Base-by-base conservation (phyloP, 179 eudicot species). In the Amaranthus tricolor region DNA sequence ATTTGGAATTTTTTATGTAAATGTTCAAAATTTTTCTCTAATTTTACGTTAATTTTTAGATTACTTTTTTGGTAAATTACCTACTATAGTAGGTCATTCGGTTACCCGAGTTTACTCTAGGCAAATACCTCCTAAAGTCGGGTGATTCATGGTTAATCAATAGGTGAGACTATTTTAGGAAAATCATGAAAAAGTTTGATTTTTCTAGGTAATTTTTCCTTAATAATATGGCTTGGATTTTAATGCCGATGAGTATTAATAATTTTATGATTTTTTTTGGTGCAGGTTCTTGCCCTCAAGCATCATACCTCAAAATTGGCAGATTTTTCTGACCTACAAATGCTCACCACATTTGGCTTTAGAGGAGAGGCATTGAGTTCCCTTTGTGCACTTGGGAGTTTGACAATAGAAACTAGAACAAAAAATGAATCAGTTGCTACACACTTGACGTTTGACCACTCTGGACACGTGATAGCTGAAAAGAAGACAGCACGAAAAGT, bases 351-450 rank as follows among this genome's bases (percentile, higher is more conserved):
- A 31, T 95, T 95, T 83, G 99, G 99, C 54, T 95, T 95, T 77
- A 84, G 99, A 82, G 99, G 99, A 56, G 99, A 95, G 86, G 99
- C 99, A 45, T 74, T 95, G 85, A 95, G 98, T 78, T 93, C 99
- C 55, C 89, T 95, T 60, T 95, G 99, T 80, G 85, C 89, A 53
- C 78, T 95, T 57, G 98, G 98, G 48, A 87, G 85, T 79, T 79
- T 95, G 85, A 93, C 96, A 24, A 91, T 95, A 52, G 99, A 93
- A 81, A 93, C 98, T 13, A 86, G 98, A 81, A 93, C 98, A 1
- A 85, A 82, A 57, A 81, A 91, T 73, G 99, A 95, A 77, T 53
- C 84, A 17, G 90, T 93, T 73, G 98, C 98, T 3, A 87, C 98
- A 5, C 96, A 87, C 84, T 85, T 95, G 92, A 87, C 97, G 16